Percentiles rank a stretch among this genome's conserved stretches.
phyloP scores from a whole-genome alignment of 2,329 filamentous ascomycete genomes.

The Penicillium paneum region DNA sequence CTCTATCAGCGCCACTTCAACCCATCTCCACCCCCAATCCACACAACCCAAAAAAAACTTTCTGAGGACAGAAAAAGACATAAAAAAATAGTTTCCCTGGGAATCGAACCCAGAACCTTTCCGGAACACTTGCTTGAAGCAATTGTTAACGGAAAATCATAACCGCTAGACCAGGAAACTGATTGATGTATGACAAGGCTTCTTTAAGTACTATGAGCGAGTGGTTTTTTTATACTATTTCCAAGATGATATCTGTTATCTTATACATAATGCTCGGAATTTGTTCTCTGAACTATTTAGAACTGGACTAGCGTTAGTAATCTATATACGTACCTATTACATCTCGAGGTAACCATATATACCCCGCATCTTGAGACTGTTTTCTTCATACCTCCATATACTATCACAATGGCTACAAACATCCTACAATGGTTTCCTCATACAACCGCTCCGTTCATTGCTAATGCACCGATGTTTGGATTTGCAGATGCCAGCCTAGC shows the following conservation, averaged over 20 bases:
- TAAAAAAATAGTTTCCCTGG: constrained; percentile 10
- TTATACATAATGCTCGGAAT: too few relatives aligned
- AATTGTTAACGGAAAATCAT: constrained; percentile 15
- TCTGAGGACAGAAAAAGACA: not conserved
- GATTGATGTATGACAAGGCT: not conserved
- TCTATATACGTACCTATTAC: not conserved
- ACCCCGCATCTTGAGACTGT: not conserved
- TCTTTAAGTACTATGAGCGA: not conserved
- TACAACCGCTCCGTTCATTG: constrained; percentile 20
- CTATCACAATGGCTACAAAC: not conserved
- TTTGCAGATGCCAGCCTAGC: constrained; percentile 17
- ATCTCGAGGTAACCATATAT: not conserved
- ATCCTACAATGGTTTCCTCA: constrained; percentile 18
- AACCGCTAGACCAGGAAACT: constrained; percentile 14
- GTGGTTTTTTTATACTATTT: too few relatives aligned
- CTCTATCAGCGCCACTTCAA: not conserved
- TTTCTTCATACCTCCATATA: not conserved
- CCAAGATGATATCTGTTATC: too few relatives aligned
- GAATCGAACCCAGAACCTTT: constrained; percentile 15
- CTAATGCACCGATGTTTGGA: constrained; percentile 25
- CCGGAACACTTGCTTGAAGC: constrained; percentile 5
- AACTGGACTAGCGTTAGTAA: not conserved
- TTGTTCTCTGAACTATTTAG: not conserved
- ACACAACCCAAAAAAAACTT: not conserved
- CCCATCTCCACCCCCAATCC: not conserved